Evolutionary conservation across 805 yeast genomes (phyloP).

Genomic region (Wickerhamomyces sydowiorum): DNA sequence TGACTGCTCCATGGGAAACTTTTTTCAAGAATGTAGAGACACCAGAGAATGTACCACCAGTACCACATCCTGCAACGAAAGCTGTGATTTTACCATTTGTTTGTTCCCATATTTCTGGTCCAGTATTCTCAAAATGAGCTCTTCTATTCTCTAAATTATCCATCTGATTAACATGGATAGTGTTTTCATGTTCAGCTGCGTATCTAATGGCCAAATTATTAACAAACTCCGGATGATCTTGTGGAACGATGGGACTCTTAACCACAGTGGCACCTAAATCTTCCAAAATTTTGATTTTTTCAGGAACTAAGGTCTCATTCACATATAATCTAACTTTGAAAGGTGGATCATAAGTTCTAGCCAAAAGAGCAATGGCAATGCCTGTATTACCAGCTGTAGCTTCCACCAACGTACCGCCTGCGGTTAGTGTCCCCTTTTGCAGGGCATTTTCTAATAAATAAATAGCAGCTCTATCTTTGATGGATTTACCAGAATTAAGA

Average conservation of each 20-base stretch:
- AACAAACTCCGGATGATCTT: constrained; percentile 42
- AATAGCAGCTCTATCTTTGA: constrained; percentile 76
- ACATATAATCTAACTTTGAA: constrained; percentile 63
- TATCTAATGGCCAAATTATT: constrained; percentile 25
- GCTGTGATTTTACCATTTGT: constrained; percentile 46
- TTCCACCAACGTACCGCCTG: constrained; percentile 68
- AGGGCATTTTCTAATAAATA: constrained; percentile 63
- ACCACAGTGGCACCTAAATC: constrained; percentile 58
- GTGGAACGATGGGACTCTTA: constrained; percentile 62
- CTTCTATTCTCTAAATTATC: constrained; percentile 73
- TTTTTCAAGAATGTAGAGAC: constrained; percentile 58
- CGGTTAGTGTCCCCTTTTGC: constrained; percentile 40
- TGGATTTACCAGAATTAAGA: constrained; percentile 75
- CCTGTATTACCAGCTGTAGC: constrained; percentile 90
- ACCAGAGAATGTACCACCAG: constrained; percentile 82
- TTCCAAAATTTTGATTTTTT: constrained; percentile 53
- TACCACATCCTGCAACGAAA: constrained; percentile 74
- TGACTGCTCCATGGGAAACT: constrained; percentile 27
- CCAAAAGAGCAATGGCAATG: constrained; percentile 67
- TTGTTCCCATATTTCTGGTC: constrained; percentile 73
- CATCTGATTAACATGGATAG: constrained; percentile 77
- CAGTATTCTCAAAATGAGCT: constrained; percentile 63
- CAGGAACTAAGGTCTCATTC: constrained; percentile 72
- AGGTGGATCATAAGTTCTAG: constrained; percentile 26
- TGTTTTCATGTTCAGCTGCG: constrained; percentile 33